Percentiles rank a stretch among this genome's conserved stretches.
Evolutionary conservation across 768 basidiomycete species (phyloP).

Genomic region (Pleurotus tuoliensis): DNA sequence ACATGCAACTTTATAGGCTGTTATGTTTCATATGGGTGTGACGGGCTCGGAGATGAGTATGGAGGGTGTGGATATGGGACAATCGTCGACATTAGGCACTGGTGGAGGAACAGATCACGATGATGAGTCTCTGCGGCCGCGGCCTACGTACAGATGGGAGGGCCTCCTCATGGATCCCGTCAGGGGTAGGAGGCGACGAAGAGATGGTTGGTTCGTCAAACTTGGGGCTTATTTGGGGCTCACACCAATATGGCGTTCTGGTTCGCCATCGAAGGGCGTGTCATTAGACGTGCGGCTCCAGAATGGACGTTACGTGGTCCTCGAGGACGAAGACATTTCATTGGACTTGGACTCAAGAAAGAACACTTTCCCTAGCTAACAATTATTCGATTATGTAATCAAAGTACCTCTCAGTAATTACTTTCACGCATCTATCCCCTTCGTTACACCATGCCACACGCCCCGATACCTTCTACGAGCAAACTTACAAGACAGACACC

Average conservation of each 20-base stretch:
- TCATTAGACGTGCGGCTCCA: conserved; percentile 57
- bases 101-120: conserved; percentile 74
- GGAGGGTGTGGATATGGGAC: conserved; percentile 57
- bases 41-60: conserved; percentile 52
- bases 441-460: conserved; percentile 14
- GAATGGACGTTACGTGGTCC: conserved; percentile 53
- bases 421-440: neutral
- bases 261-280: conserved; percentile 48
- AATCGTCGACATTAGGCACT: conserved; percentile 53
- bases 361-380: neutral
- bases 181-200: conserved; percentile 24
- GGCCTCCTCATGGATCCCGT: conserved; percentile 55
- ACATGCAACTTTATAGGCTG: conserved; percentile 35
- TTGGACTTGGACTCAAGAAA: neutral
- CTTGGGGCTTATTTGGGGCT: conserved; percentile 67
- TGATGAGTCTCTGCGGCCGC: conserved; percentile 51
- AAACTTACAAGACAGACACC: conserved; percentile 14
- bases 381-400: neutral
- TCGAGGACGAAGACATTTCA: conserved; percentile 16
- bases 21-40: conserved; percentile 60
- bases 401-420: too few species aligned
- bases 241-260: conserved; percentile 57
- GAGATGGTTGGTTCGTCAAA: conserved; percentile 40
- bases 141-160: conserved; percentile 70
- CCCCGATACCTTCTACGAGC: conserved; percentile 17